Evolutionary conservation across 2,329 filamentous ascomycete species (phyloP), one percentile per base, ranked within the genome.

Genomic region (Eutypella sp.): DNA sequence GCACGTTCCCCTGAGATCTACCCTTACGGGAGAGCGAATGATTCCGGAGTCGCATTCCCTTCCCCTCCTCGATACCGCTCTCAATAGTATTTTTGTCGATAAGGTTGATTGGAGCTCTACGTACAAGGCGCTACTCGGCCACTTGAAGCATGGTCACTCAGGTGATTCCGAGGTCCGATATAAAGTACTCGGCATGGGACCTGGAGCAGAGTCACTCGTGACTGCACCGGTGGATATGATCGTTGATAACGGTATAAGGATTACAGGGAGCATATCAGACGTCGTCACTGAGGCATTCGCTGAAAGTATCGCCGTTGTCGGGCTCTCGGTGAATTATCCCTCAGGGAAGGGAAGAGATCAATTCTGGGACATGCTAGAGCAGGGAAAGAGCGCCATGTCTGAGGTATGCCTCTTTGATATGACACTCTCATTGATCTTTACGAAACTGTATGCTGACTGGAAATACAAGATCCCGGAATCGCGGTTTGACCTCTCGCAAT

Each of bases 301-400:
- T 1, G 47, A 52, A 22, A 40, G 37, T 37, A 50, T 54, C 27
- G 51, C 51, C 5, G 49, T 54, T 18, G 45, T 54, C 13, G 51
- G 51, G 6, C 37, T 50, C 38, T 48, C 49, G 4, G 27, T 43
- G 8, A 49, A 52, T 19, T 48, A 44, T 15, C 49, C 51, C 9
- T 34, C 43, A n/a, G 51, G 37, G 11, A 40, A 40, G 22, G 40
- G n/a, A 13, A 25, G 13, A 13, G 42, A 50, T 5, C 8, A 46
- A 25, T 42, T 53, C 16, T 55, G 50, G 50, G 41, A 46, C 2
- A 41, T 40, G 25, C 44, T 55, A 15, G 40, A 49, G 19, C 41
- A 54, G 11, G 50, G 47, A 8, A 33, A 22, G 11, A 48, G 40
- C 19, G 44, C 46, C 19, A 37, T 42, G 19, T 45, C 47, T 2